Conservation (phyloP, 2,329 filamentous ascomycete species). For the Capronia epimyces region DNA sequence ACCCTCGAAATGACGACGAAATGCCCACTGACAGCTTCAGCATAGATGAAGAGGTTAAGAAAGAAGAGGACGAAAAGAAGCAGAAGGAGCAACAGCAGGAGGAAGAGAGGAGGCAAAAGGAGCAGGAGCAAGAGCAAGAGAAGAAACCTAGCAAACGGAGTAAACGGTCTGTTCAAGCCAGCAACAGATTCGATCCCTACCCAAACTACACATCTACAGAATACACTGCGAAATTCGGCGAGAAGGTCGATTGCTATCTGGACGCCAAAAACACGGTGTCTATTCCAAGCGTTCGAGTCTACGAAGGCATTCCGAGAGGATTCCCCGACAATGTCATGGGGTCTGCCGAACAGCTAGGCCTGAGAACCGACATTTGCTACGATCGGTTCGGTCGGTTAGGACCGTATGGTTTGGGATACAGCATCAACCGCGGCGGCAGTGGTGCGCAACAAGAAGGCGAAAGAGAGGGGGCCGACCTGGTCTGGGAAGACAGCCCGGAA, state of each 20-base stretch:
- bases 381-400: constrained; percentile 84
- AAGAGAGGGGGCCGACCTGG: constrained; percentile 68
- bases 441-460: constrained; percentile 84
- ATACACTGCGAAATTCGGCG: constrained; percentile 53
- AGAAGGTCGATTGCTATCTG: constrained; percentile 71
- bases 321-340: constrained; percentile 81
- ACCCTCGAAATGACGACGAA: constrained; percentile 60
- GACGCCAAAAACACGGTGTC: constrained; percentile 60
- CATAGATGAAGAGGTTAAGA: constrained; percentile 13
- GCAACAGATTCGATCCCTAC: constrained; percentile 62
- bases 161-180: constrained; percentile 32
- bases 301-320: constrained; percentile 70
- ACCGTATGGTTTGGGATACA: constrained; percentile 87
- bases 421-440: constrained; percentile 67
- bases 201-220: constrained; percentile 55
- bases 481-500: constrained; percentile 66
- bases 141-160: constrained; percentile 31
- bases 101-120: constrained; percentile 33
- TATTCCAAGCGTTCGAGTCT: constrained; percentile 67
- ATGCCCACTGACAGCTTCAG: constrained; percentile 33
- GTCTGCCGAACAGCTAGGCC: constrained; percentile 73
- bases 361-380: constrained; percentile 84
- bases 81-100: no score
- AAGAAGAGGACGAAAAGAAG: constrained; percentile 14
- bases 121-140: constrained; percentile 11